phyloP scores from a whole-genome alignment of 495 filamentous ascomycete genomes.

The Talaromyces ruber region DNA sequence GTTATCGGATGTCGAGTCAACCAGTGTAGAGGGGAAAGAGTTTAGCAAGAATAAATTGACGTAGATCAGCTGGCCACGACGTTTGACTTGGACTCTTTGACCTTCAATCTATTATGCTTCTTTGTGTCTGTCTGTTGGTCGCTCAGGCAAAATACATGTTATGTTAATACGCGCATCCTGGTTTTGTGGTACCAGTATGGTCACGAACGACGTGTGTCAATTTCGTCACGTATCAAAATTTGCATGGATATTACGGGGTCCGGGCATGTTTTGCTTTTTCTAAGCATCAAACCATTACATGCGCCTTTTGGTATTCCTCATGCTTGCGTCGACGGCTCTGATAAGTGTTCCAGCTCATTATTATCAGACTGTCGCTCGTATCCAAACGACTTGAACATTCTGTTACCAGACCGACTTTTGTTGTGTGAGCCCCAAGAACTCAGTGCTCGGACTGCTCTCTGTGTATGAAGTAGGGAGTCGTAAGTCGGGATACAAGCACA shows the following conservation, averaged over 20 bases:
- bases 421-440: too few relatives aligned
- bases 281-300: too few relatives aligned
- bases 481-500: constrained; percentile 17
- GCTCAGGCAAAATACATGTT: neutral
- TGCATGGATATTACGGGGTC: too few relatives aligned
- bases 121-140: neutral
- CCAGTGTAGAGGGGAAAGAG: neutral
- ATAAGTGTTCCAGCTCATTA: too few relatives aligned
- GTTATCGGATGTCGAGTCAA: neutral
- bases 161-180: neutral
- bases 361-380: too few relatives aligned
- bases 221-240: neutral
- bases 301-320: too few relatives aligned
- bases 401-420: too few relatives aligned
- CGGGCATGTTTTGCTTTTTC: too few relatives aligned
- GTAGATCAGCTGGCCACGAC: neutral
- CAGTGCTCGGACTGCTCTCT: too few relatives aligned
- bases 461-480: neutral
- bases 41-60: neutral
- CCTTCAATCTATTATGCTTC: neutral
- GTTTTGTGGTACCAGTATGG: neutral
- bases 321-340: too few relatives aligned
- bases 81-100: neutral
- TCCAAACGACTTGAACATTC: too few relatives aligned
- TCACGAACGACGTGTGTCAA: neutral